Percentiles rank a stretch among this genome's conserved stretches.
phyloP scores from a whole-genome alignment of 2,329 filamentous ascomycete genomes.

The Laburnicola sp. region DNA sequence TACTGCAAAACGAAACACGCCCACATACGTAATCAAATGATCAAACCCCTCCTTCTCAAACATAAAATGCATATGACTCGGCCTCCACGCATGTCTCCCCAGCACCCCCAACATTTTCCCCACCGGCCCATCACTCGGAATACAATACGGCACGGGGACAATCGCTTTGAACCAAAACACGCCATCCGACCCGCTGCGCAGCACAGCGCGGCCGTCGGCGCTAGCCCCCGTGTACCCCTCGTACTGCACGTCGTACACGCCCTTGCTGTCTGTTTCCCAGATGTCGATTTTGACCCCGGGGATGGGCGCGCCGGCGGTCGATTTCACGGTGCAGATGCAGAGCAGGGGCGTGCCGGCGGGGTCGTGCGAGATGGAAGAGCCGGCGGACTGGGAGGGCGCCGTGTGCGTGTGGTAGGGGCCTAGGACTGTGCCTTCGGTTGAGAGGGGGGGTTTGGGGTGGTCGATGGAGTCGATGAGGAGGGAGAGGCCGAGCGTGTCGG shows the following conservation, averaged over 20 bases:
- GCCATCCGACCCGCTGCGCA: slow-evolving; percentile 70
- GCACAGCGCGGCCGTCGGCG: slow-evolving; percentile 69
- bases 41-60: slow-evolving; percentile 63
- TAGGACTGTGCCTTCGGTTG: slow-evolving; percentile 77
- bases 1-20: neutral
- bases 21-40: slow-evolving; percentile 75
- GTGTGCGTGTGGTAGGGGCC: slow-evolving; percentile 85
- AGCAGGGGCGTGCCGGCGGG: slow-evolving; percentile 70
- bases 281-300: slow-evolving; percentile 72
- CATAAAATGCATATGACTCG: slow-evolving; percentile 59
- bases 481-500: slow-evolving; percentile 76
- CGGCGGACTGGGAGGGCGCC: slow-evolving; percentile 60
- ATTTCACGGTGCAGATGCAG: slow-evolving; percentile 70
- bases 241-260: slow-evolving; percentile 81
- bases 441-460: slow-evolving; percentile 71
- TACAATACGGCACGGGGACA: slow-evolving; percentile 81
- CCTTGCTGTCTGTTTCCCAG: slow-evolving; percentile 82
- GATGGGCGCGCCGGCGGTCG: slow-evolving; percentile 65
- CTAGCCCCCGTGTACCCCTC: slow-evolving; percentile 57
- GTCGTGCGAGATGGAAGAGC: slow-evolving; percentile 67
- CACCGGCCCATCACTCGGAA: slow-evolving; percentile 77
- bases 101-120: slow-evolving; percentile 46
- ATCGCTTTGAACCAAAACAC: slow-evolving; percentile 84
- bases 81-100: slow-evolving; percentile 39
- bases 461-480: slow-evolving; percentile 80